Conservation (phyloP, 1,284 basidiomycete species). For the Irpex sp. region DNA sequence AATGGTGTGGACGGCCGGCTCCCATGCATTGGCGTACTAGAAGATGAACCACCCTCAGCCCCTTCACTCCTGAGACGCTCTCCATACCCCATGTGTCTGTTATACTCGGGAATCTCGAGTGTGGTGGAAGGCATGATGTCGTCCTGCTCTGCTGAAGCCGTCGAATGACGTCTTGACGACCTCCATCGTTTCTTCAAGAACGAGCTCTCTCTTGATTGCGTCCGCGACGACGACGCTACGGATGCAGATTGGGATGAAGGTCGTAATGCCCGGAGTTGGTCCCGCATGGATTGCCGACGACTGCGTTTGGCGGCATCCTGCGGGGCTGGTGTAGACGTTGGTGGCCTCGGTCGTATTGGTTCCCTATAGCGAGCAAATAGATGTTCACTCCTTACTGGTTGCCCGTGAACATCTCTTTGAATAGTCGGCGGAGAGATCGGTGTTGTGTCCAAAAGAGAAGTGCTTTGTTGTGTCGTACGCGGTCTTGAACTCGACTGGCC, state of each 20-base stretch:
- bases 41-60: not conserved
- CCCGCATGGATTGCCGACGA: not conserved
- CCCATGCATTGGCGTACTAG: not conserved
- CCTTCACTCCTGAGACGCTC: constrained; percentile 9
- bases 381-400: not conserved
- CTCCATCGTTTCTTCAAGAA: constrained; percentile 32
- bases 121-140: constrained; percentile 12
- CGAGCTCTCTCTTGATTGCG: not conserved
- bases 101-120: not conserved
- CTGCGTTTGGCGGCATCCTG: not conserved
- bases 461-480: constrained; percentile 4
- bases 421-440: not conserved
- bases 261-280: not conserved
- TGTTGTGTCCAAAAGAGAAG: not conserved
- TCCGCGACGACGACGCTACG: not conserved
- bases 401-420: not conserved
- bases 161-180: constrained; percentile 33
- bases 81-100: not conserved
- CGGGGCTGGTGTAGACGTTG: not conserved
- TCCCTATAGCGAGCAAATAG: not conserved
- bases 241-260: constrained; percentile 5
- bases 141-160: constrained; percentile 15
- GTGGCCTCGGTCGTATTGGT: not conserved
- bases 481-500: constrained; percentile 17
- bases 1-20: constrained; percentile 2